phyloP scores from a whole-genome alignment of 1,284 basidiomycete genomes.

The Leccinum proximum region DNA sequence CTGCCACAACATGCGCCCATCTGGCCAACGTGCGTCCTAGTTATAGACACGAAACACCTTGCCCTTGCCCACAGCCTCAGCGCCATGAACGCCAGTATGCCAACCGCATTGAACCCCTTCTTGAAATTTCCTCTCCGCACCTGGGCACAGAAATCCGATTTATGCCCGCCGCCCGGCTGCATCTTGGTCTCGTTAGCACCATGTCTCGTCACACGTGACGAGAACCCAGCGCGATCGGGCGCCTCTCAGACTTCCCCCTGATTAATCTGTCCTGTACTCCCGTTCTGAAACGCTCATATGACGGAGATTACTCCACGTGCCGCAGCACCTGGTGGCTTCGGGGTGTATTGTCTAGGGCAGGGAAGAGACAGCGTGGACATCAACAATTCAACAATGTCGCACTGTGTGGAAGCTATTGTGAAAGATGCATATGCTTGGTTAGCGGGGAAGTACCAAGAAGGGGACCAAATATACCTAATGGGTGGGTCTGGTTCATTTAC shows the following conservation, averaged over 20 bases:
- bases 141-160: background rate
- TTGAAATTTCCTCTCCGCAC: background rate
- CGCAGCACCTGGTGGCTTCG: background rate
- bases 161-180: background rate
- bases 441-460: constrained; percentile 31
- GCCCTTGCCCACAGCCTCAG: background rate
- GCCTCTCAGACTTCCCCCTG: background rate
- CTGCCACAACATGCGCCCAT: background rate
- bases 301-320: background rate
- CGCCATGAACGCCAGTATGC: background rate
- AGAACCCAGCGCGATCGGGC: background rate
- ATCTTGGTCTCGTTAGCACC: background rate
- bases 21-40: background rate
- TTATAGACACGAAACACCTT: background rate
- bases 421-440: constrained; percentile 38
- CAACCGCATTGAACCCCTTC: background rate
- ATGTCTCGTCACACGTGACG: background rate
- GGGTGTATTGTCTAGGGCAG: background rate
- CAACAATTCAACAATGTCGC: background rate
- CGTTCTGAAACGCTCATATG: background rate
- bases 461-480: constrained; percentile 2
- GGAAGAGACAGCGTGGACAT: background rate
- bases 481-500: constrained; percentile 26
- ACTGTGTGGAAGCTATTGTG: constrained; percentile 30
- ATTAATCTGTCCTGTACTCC: background rate